Evolutionary conservation across 139 green algal genomes (phyloP).

Genomic region (Chloropicon primus): DNA sequence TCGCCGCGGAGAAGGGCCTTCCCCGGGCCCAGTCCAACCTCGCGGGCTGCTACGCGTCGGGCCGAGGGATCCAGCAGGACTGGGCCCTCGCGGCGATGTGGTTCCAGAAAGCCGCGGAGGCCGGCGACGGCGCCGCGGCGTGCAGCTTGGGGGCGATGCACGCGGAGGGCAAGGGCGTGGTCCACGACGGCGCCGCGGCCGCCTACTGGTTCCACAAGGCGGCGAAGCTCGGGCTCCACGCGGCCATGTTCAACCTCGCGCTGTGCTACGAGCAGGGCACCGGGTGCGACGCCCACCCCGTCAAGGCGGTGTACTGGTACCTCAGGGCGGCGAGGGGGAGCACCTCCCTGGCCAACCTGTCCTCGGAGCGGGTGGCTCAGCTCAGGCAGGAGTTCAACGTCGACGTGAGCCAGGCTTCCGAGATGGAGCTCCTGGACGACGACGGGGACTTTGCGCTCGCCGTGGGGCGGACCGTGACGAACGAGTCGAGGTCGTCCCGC

Average conservation of each 20-base stretch:
- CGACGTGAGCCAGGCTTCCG: not conserved
- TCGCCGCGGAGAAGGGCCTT: not conserved
- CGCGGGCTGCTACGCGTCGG: not conserved
- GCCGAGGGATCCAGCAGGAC: not conserved
- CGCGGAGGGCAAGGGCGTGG: not conserved
- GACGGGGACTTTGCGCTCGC: not conserved
- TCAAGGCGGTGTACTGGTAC: not conserved
- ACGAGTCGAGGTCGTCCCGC: not conserved
- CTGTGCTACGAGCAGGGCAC: not conserved
- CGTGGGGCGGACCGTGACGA: not conserved
- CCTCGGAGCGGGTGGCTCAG: not conserved
- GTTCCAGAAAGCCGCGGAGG: not conserved
- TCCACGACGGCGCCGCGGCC: not conserved
- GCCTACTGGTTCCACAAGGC: not conserved
- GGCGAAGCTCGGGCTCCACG: not conserved
- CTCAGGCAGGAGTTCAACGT: not conserved
- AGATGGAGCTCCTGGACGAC: not conserved
- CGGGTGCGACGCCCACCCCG: not conserved
- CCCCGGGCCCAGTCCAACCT: not conserved
- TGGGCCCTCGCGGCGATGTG: not conserved
- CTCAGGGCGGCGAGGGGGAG: not conserved
- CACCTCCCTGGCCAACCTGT: not conserved
- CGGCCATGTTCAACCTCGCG: not conserved
- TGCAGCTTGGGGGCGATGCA: not conserved
- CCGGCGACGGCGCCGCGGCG: not conserved